Conservation (phyloP, 257 asterid species). For the Cynanchum wilfordii region DNA sequence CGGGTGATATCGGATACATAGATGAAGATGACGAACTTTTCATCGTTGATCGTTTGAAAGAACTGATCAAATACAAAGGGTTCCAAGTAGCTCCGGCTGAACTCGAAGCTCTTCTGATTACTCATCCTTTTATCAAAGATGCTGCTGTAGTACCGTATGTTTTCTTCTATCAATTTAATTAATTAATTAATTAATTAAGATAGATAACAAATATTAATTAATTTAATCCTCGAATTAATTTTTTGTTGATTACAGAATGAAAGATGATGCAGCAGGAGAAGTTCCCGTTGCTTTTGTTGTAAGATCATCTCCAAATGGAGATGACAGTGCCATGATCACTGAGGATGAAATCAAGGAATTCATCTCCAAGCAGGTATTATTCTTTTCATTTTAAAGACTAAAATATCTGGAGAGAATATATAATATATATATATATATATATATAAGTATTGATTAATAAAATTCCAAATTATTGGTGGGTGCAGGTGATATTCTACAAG, state of each 20-base stretch:
- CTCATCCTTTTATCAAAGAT: constrained; percentile 62
- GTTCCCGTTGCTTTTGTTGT: constrained; percentile 90
- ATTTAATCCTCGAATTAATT: neutral
- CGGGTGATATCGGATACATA: constrained; percentile 77
- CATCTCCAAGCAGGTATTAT: constrained; percentile 56
- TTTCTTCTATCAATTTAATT: neutral
- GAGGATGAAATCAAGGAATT: constrained; percentile 82
- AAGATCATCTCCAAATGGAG: constrained; percentile 37
- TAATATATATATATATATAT: too few relatives aligned
- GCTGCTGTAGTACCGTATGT: constrained; percentile 86
- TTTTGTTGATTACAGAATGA: constrained; percentile 57
- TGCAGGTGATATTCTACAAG: constrained; percentile 88
- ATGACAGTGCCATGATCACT: constrained; percentile 20
- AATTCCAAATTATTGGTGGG: too few relatives aligned
- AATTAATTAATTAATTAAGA: too few relatives aligned
- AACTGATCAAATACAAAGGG: constrained; percentile 79
- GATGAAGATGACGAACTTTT: constrained; percentile 82
- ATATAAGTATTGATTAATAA: too few relatives aligned
- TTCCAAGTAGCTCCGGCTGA: constrained; percentile 97
- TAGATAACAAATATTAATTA: too few relatives aligned
- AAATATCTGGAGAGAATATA: too few relatives aligned
- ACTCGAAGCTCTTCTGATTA: constrained; percentile 73
- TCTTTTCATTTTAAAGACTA: neutral
- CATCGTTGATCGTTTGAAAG: constrained; percentile 82
- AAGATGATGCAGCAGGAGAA: constrained; percentile 83